These are phyloP conservation scores for Plasmodium inui DNA, from an alignment of 169 alveolate species.

Conservation along the genomic window DNA sequence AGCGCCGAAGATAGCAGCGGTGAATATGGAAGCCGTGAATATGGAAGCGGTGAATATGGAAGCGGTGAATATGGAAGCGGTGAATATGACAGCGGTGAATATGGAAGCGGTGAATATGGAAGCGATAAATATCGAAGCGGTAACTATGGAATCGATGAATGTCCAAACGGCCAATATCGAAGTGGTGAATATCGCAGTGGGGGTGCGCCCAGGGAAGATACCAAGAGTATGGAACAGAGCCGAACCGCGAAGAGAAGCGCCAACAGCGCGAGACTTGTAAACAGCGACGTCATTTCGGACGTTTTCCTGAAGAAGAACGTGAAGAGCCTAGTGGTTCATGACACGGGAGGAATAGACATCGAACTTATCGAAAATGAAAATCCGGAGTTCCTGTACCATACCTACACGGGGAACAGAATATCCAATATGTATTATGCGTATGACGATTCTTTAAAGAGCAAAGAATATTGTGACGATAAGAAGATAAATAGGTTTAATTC, in stretches of 20 bases:
- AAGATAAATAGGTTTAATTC: conserved; percentile 26
- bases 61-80: not conserved
- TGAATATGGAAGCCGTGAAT: not conserved
- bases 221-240: not conserved
- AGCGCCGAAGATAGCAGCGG: not conserved
- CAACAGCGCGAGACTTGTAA: conserved; percentile 8
- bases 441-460: conserved; percentile 42
- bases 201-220: not conserved
- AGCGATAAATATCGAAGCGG: not conserved
- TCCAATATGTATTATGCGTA: conserved; percentile 60
- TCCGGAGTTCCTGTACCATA: conserved; percentile 63
- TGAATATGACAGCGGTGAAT: not conserved
- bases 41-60: not conserved
- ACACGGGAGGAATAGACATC: conserved; percentile 71
- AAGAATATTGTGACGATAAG: conserved; percentile 20
- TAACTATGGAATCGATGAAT: not conserved
- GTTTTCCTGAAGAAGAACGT: conserved; percentile 61
- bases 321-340: conserved; percentile 48
- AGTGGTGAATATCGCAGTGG: not conserved
- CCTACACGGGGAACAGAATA: conserved; percentile 71
- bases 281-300: conserved; percentile 59
- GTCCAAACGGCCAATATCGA: too few species aligned
- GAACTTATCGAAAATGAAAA: conserved; percentile 71
- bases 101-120: not conserved
- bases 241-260: not conserved